Conservation (phyloP, 805 yeast genomes). For the Limtongozyma cylindracea region DNA sequence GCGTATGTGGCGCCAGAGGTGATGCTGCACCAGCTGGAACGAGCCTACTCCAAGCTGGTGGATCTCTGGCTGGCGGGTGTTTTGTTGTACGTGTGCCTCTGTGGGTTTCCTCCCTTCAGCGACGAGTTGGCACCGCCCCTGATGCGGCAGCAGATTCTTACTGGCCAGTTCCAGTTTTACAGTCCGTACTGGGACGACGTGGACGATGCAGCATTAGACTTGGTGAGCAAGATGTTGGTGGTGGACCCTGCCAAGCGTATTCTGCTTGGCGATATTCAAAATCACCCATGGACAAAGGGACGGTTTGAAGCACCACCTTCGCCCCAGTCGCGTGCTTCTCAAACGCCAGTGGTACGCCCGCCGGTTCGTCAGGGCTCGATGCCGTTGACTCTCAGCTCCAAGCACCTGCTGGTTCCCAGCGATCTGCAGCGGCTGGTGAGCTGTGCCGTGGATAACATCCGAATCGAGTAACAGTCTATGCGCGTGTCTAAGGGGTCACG, state of each 20-base stretch:
- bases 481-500: no score
- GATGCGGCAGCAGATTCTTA: slow-evolving; percentile 48
- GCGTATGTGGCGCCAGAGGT: slow-evolving; percentile 78
- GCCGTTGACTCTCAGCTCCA: no score
- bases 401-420: no score
- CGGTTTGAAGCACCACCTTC: no score
- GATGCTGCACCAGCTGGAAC: slow-evolving; percentile 22
- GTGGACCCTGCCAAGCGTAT: slow-evolving; percentile 21
- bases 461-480: no score
- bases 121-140: slow-evolving; percentile 63
- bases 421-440: no score
- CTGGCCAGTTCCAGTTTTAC: slow-evolving; percentile 46
- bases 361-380: no score
- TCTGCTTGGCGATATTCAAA: slow-evolving; percentile 12
- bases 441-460: no score
- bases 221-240: slow-evolving; percentile 34
- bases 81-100: slow-evolving; percentile 47
- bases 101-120: slow-evolving; percentile 73
- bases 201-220: slow-evolving; percentile 35
- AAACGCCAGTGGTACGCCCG: no score
- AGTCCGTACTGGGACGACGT: slow-evolving; percentile 64
- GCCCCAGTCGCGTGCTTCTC: no score
- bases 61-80: slow-evolving; percentile 76
- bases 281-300: no score
- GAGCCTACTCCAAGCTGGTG: slow-evolving; percentile 45